Base-by-base conservation (phyloP, 345 rosid species). In the Eucalyptus sp. region DNA sequence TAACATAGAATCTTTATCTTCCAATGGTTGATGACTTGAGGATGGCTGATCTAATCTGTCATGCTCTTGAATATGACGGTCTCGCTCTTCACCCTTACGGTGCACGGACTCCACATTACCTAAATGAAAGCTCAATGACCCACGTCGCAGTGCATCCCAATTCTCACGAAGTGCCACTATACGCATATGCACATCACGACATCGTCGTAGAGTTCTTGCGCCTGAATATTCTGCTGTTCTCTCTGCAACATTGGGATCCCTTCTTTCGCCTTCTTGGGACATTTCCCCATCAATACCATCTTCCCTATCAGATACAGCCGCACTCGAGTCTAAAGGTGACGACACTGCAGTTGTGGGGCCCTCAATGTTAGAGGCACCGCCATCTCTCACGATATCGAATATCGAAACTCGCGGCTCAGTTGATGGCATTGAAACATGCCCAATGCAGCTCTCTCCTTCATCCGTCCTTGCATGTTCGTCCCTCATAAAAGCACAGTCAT, bases 401-500 rank as follows among this genome's bases (percentile, higher is more conserved):
- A 92, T 89, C 29, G 94, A 92, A 92, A 93, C 89, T 76, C n/a
- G 46, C 2, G 51, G 31, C 29, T 84, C 51, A 15, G 83, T 80
- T 18, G 29, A 18, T 80, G 79, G 88, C 66, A 81, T 62, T 17
- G 37, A 87, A 48, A 90, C 37, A 89, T 64, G 48, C 41, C 84
- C 87, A 24, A 37, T 84, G 31, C 87, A 90, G 80, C 64, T 86
- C 52, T 91, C 91, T 88, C 91, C 92, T 58, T 84, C 80, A 25
- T 88, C 88, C 6, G 29, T 51, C 41, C 56, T 86, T 3, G 90
- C 87, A 49, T 93, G 95, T 86, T 93, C 93, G 25, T 89, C 91
- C 89, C 93, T 92, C 48, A 93, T 86, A 89, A 94, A 84, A 51
- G 91, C 68, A 89, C 96, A 95, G 37, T 95, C 96, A 81, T 89